Evolutionary conservation across 2,329 filamentous ascomycete genomes (phyloP), one percentile per base, ranked within the genome.

Genomic region (Aspergillus eucalypticola): DNA sequence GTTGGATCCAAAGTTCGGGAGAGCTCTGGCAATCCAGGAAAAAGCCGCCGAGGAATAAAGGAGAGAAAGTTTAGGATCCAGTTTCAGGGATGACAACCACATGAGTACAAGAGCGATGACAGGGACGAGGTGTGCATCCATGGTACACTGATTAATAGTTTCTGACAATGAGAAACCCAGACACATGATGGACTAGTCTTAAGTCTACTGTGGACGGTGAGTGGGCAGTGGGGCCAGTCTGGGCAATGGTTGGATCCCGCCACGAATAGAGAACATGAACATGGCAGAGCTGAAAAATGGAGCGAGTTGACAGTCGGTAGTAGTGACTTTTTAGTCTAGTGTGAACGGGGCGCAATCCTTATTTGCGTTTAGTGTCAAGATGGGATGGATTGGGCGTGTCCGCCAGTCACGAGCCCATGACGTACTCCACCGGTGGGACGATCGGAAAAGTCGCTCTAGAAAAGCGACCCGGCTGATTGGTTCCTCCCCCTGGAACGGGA

Each of bases 371-470:
- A 55, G 53, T 32, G 53, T 29, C 17, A 41, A 25, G 6, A 15
- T 35, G 32, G 23, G 39, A 35, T 21, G 62, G 60, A 59, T 61
- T 64, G 59, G 61, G 60, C 62, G 54, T 44, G 44, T 56, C 11
- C 10, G 10, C 53, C 58, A 59, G 35, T 61, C 53, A 60, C 44
- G 49, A 46, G 35, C 32, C 39, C 48, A 59, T 58, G 51, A 42
- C 32, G 35, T 49, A 50, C 56, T 60, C 64, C 63, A 64, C 63
- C 21, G 8, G 42, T 53, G 58, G 44, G 59, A 59, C 63, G 64
- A 66, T 66, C 64, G 59, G 62, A 56, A 64, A 38, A 48, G 54
- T 29, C 54, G 39, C 59, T 58, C 58, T 63, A 57, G 54, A 11
- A 35, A 32, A 32, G 32, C n/a, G 53, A 42, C 59, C 59, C 61